These are phyloP conservation scores for Kwoniella shandongensis DNA, from an alignment of 768 basidiomycete genomes.

Conservation along the genomic window DNA sequence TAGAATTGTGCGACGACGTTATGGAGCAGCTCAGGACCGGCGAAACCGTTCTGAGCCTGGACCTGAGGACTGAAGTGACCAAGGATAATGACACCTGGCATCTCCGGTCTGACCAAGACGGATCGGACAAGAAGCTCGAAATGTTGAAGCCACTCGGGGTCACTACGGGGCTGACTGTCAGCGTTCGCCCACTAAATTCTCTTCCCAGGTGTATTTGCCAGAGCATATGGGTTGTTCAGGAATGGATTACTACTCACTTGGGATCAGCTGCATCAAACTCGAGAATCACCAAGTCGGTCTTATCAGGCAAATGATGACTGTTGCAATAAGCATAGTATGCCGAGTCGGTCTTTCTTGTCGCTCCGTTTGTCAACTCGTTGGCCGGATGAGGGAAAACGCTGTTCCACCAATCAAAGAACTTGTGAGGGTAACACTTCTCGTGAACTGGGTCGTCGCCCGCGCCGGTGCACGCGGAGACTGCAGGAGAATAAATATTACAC, in stretches of 20 bases:
- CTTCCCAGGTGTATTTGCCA: background rate
- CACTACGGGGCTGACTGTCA: slow-evolving; percentile 57
- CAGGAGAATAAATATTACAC: too few relatives aligned
- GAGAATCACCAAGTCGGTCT: slow-evolving; percentile 88
- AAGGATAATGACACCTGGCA: slow-evolving; percentile 89
- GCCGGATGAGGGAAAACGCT: slow-evolving; percentile 96
- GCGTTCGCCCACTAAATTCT: background rate
- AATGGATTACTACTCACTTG: slow-evolving; percentile 60
- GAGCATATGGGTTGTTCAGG: background rate
- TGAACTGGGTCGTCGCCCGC: slow-evolving; percentile 87
- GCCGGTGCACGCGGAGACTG: slow-evolving; percentile 91
- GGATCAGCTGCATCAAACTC: slow-evolving; percentile 91
- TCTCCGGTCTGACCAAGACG: slow-evolving; percentile 81
- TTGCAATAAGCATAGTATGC: slow-evolving; percentile 95
- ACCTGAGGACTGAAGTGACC: slow-evolving; percentile 91
- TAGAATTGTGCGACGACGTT: slow-evolving; percentile 92
- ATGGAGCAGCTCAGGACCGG: slow-evolving; percentile 88
- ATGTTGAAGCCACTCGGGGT: slow-evolving; percentile 69
- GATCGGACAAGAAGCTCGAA: slow-evolving; percentile 93
- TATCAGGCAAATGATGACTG: slow-evolving; percentile 87
- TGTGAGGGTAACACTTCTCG: slow-evolving; percentile 82
- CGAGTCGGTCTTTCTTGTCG: slow-evolving; percentile 85
- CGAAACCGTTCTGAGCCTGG: slow-evolving; percentile 74
- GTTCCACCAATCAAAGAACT: slow-evolving; percentile 97
- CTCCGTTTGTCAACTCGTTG: slow-evolving; percentile 95